Conservation (phyloP, 352 stramenopile species). For the Pythium aristosporum region DNA sequence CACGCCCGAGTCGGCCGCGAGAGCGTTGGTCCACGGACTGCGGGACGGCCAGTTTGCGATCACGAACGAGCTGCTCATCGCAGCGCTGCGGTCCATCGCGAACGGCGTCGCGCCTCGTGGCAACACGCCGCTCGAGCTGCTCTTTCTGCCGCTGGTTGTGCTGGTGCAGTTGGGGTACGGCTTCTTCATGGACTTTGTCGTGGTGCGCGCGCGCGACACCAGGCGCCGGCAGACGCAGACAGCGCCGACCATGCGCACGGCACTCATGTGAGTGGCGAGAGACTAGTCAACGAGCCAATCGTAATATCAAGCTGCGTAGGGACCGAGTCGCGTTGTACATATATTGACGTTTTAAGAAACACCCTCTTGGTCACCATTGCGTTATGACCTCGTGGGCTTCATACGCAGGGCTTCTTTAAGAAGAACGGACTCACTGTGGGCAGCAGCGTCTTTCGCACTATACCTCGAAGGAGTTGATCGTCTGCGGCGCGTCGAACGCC, state of each 20-base stretch:
- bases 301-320: too few species aligned
- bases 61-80: slow-evolving; percentile 47
- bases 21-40: slow-evolving; percentile 38
- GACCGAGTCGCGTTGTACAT: too few species aligned
- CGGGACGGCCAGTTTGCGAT: slow-evolving; percentile 47
- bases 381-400: too few species aligned
- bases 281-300: too few species aligned
- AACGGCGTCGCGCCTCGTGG: slow-evolving; percentile 44
- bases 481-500: too few species aligned
- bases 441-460: too few species aligned
- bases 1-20: slow-evolving; percentile 32
- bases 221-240: background rate
- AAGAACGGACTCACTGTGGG: too few species aligned
- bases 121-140: slow-evolving; percentile 39
- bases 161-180: slow-evolving; percentile 39
- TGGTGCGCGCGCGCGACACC: slow-evolving; percentile 4
- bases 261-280: too few species aligned
- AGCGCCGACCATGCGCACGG: background rate
- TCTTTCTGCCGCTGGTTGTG: slow-evolving; percentile 33
- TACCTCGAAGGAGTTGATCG: too few species aligned
- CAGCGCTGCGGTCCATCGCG: slow-evolving; percentile 39
- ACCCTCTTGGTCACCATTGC: too few species aligned
- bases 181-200: slow-evolving; percentile 44
- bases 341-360: too few species aligned
- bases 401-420: too few species aligned